Conservation (phyloP, 768 basidiomycete species). For the Suillus ampliporus region DNA sequence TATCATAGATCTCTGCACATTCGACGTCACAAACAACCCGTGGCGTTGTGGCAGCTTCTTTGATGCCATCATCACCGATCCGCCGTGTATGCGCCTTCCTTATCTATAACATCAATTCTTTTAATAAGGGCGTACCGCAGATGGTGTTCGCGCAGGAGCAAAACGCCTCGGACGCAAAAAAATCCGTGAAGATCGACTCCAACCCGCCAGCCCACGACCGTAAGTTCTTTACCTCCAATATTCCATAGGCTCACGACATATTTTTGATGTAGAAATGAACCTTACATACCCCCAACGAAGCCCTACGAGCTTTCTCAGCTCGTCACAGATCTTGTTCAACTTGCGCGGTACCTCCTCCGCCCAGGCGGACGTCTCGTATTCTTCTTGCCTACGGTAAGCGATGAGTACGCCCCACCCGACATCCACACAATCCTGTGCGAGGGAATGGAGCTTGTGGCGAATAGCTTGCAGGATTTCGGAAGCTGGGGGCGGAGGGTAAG, state of each 20-base stretch:
- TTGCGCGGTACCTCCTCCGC: conserved; percentile 84
- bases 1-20: conserved; percentile 86
- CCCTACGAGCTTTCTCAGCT: conserved; percentile 92
- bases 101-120: not conserved
- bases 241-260: not conserved
- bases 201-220: conserved; percentile 47
- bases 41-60: conserved; percentile 90
- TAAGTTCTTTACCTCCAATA: conserved; percentile 38
- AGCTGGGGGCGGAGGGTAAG: conserved; percentile 92
- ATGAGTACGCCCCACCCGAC: conserved; percentile 90
- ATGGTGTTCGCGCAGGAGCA: conserved; percentile 91
- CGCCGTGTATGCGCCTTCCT: conserved; percentile 71
- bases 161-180: conserved; percentile 79
- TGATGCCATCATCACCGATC: conserved; percentile 94
- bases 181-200: conserved; percentile 32
- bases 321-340: conserved; percentile 77
- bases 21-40: conserved; percentile 90
- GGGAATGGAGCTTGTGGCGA: conserved; percentile 88
- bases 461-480: conserved; percentile 92
- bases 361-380: conserved; percentile 91
- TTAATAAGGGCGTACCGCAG: conserved; percentile 43
- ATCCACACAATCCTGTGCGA: conserved; percentile 77
- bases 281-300: conserved; percentile 87
- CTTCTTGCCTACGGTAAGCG: conserved; percentile 91
- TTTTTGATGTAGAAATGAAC: conserved; percentile 50